phyloP scores from a whole-genome alignment of 1,284 basidiomycete species.

The Cryptococcus hybrid region DNA sequence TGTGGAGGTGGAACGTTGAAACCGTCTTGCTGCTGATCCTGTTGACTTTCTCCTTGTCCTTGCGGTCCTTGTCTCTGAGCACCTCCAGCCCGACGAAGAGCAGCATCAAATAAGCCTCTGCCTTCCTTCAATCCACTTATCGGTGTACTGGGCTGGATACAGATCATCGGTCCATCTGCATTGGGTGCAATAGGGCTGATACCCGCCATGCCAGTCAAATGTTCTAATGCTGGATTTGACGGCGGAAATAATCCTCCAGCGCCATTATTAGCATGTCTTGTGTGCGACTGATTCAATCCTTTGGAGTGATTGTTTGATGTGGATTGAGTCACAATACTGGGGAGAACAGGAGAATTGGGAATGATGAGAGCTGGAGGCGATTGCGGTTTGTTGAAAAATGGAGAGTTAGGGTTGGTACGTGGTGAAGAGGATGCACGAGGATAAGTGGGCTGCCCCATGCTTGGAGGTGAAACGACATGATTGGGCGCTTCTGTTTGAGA shows the following conservation, averaged over 20 bases:
- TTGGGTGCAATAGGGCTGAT: conserved; percentile 46
- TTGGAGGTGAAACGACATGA: conserved; percentile 19
- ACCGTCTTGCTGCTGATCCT: conserved; percentile 5
- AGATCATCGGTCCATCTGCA: conserved; percentile 50
- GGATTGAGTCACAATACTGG: conserved; percentile 27
- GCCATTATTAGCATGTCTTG: conserved; percentile 4
- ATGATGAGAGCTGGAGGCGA: conserved; percentile 49
- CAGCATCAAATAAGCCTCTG: conserved; percentile 45
- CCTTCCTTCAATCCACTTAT: conserved; percentile 47
- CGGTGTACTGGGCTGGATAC: conserved; percentile 51
- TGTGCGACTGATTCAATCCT: conserved; percentile 1
- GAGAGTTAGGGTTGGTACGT: conserved; percentile 24
- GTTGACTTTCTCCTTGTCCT: conserved; percentile 5
- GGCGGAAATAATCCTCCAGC: conserved; percentile 33
- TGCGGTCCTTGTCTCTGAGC: conserved; percentile 7
- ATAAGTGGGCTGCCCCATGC: conserved; percentile 3
- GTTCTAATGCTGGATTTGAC: conserved; percentile 39
- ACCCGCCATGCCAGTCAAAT: conserved; percentile 45
- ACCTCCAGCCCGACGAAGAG: conserved; percentile 30
- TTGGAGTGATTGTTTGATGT: conserved; percentile 2
- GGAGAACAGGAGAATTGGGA: conserved; percentile 38
- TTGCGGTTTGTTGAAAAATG: conserved; percentile 44
- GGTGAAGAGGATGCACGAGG: conserved; percentile 15
- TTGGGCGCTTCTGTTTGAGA: conserved; percentile 8
- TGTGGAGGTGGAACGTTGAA: conserved; percentile 16